Evolutionary conservation across 768 basidiomycete genomes (phyloP).

Genomic region (Mycena galopus): DNA sequence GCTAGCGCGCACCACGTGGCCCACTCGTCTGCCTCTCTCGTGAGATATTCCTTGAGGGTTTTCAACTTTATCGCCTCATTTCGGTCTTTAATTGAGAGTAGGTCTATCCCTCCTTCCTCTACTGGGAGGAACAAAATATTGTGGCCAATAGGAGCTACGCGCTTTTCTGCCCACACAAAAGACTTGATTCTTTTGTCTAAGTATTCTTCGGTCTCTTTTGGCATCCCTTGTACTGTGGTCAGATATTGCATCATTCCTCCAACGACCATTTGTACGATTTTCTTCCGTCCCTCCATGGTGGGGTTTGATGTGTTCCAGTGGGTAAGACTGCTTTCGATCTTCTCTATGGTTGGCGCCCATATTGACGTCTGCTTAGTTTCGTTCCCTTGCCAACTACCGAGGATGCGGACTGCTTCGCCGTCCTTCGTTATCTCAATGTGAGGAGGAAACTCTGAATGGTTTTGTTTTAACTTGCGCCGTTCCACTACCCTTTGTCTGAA

Average conservation of each 20-base stretch:
- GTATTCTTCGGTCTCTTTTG: conserved; percentile 23
- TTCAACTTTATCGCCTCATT: conserved; percentile 44
- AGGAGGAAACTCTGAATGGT: not conserved
- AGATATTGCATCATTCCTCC: conserved; percentile 48
- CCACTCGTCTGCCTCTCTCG: conserved; percentile 10
- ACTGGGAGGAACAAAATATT: conserved; percentile 34
- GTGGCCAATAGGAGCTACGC: not conserved
- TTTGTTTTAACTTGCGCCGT: not conserved
- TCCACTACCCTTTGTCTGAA: not conserved
- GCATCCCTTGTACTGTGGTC: conserved; percentile 48
- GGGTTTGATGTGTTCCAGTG: conserved; percentile 35
- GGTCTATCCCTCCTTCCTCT: conserved; percentile 39
- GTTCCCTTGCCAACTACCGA: conserved; percentile 44
- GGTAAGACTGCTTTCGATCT: conserved; percentile 28
- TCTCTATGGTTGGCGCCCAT: conserved; percentile 36
- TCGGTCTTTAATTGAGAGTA: conserved; percentile 42
- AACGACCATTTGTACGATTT: conserved; percentile 38
- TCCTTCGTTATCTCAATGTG: conserved; percentile 33
- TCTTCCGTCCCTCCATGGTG: conserved; percentile 32
- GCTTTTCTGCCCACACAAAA: conserved; percentile 38
- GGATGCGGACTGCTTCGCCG: conserved; percentile 26
- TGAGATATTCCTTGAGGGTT: conserved; percentile 42
- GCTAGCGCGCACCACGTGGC: conserved; percentile 48
- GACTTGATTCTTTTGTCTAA: conserved; percentile 31
- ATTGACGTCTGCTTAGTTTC: conserved; percentile 23